phyloP scores from a whole-genome alignment of 1,284 basidiomycete genomes.

The Heterobasidion occidentale region DNA sequence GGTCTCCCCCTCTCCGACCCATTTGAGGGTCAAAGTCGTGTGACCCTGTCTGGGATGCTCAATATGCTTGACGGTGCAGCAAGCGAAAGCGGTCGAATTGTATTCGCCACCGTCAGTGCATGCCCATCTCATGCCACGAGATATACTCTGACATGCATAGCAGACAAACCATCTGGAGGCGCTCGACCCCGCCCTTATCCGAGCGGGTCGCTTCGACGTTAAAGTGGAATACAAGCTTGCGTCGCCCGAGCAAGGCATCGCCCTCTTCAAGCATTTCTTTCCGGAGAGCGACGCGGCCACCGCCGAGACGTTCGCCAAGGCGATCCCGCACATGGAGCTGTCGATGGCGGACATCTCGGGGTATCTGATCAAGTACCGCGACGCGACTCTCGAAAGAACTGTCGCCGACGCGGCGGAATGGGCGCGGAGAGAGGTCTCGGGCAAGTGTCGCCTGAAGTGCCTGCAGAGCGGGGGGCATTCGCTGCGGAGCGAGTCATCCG shows the following conservation, averaged over 20 bases:
- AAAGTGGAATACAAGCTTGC: not conserved
- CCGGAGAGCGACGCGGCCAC: not conserved
- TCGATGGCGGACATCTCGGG: constrained; percentile 2
- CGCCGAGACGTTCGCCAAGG: not conserved
- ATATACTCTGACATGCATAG: too few relatives aligned
- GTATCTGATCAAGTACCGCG: not conserved
- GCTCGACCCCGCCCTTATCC: not conserved
- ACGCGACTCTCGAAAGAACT: not conserved
- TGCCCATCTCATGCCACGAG: not conserved
- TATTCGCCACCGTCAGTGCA: constrained; percentile 1
- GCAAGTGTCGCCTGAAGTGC: not conserved
- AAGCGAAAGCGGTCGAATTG: constrained; percentile 1
- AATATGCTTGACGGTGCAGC: constrained; percentile 1
- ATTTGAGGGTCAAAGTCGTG: not conserved
- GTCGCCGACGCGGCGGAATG: not conserved
- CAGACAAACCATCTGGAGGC: not conserved
- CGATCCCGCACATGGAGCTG: not conserved
- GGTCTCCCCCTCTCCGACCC: not conserved
- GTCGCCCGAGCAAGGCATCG: not conserved
- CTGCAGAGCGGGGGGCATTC: not conserved
- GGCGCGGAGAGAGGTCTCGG: not conserved
- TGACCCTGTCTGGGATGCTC: constrained; percentile 1
- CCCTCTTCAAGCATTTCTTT: constrained; percentile 1
- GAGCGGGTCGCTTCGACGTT: not conserved
- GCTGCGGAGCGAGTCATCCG: too few relatives aligned